phyloP scores from a whole-genome alignment of 306 rosid genomes.

The Albizia julibrissin region DNA sequence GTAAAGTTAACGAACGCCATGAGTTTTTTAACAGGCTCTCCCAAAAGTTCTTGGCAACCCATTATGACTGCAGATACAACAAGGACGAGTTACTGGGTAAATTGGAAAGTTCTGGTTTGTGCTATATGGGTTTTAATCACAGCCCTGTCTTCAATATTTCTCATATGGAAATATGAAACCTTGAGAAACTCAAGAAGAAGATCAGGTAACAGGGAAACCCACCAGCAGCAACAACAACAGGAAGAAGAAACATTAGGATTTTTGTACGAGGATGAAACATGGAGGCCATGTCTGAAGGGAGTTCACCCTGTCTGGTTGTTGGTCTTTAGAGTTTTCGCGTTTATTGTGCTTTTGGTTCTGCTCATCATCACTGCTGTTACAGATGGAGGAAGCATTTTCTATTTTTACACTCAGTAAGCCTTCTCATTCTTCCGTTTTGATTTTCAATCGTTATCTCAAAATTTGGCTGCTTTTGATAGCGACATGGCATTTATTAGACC shows the following conservation, averaged over 20 bases:
- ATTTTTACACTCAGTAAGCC: slow-evolving; percentile 83
- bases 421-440: slow-evolving; percentile 7
- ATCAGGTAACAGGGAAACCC: slow-evolving; percentile 33
- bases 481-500: slow-evolving; percentile 2
- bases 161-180: slow-evolving; percentile 65
- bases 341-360: slow-evolving; percentile 70
- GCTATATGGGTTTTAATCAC: slow-evolving; percentile 59
- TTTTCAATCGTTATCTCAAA: slow-evolving; percentile 9
- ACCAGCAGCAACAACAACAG: background rate
- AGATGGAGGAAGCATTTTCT: slow-evolving; percentile 80
- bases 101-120: slow-evolving; percentile 88
- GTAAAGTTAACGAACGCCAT: slow-evolving; percentile 40
- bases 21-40: slow-evolving; percentile 64
- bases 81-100: slow-evolving; percentile 70
- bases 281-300: slow-evolving; percentile 88
- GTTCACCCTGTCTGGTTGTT: slow-evolving; percentile 92
- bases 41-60: slow-evolving; percentile 78
- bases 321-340: slow-evolving; percentile 77
- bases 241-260: slow-evolving; percentile 45
- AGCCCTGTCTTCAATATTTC: slow-evolving; percentile 43
- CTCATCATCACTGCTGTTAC: slow-evolving; percentile 60
- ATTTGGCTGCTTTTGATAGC: background rate
- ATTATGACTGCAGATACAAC: slow-evolving; percentile 76
- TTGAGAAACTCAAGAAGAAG: slow-evolving; percentile 26
- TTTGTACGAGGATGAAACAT: slow-evolving; percentile 89